phyloP scores from a whole-genome alignment of 1,284 basidiomycete genomes.

The Fomitopsis pinicola region DNA sequence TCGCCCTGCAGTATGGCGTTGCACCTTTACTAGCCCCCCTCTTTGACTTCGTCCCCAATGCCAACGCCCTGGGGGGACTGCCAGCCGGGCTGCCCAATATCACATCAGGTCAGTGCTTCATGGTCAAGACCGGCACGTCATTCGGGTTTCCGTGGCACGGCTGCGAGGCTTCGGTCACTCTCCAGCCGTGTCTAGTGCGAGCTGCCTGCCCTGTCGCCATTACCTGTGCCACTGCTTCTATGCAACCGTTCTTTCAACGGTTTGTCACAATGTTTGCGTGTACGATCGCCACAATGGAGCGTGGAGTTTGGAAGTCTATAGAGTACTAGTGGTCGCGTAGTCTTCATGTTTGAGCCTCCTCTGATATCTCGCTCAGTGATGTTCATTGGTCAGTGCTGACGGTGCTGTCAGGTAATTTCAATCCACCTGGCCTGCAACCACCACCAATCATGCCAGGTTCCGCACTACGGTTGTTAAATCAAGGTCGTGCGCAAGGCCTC shows the following conservation, averaged over 20 bases:
- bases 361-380: neutral
- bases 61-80: constrained; percentile 58
- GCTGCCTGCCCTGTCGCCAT: too few relatives aligned
- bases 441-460: constrained; percentile 79
- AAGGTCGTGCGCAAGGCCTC: constrained; percentile 80
- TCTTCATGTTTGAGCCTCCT: neutral
- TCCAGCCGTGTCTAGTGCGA: too few relatives aligned
- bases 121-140: constrained; percentile 36
- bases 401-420: constrained; percentile 38
- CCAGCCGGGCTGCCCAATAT: constrained; percentile 39
- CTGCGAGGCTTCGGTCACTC: too few relatives aligned
- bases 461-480: constrained; percentile 72
- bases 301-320: too few relatives aligned
- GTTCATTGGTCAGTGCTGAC: neutral
- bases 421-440: constrained; percentile 58
- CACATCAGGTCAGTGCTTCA: constrained; percentile 42
- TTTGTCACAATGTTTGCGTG: too few relatives aligned
- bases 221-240: too few relatives aligned
- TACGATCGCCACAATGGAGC: too few relatives aligned
- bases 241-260: too few relatives aligned
- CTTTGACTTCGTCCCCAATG: constrained; percentile 86
- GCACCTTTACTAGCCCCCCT: constrained; percentile 80
- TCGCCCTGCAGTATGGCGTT: constrained; percentile 89
- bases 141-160: constrained; percentile 22
- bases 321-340: too few relatives aligned